Base-by-base conservation (phyloP, 768 basidiomycete genomes). In the Psilocybe cubensis region DNA sequence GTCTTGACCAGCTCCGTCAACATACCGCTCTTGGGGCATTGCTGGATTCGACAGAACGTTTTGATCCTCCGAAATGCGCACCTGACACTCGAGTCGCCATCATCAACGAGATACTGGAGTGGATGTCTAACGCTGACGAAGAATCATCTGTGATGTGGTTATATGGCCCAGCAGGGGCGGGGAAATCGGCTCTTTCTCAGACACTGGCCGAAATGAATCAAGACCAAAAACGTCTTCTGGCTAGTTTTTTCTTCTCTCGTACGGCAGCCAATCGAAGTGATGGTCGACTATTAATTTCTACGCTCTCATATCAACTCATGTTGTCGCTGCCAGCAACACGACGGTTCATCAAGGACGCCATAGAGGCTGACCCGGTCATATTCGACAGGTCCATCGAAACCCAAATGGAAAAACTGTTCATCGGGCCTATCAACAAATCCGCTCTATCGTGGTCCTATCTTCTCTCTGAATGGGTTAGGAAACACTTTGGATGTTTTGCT, bases 221-320 rank as follows among this genome's bases (percentile, higher is more conserved):
- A 10, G 41, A 54, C 17, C 4, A 43, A 33, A 25, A 50, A 9
- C 24, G 51, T 25, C 53, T 62, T 7, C 50, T 57, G n/a, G 64
- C 61, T 12, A 55, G 49, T 21, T 65, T 62, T 43, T 65, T 62
- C 54, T 62, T 65, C 54, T 62, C 64, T 18, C 52, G 61, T 27
- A 58, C 60, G 4, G 57, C 55, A 4, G 23, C 53, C 10, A 33
- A 57, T 14, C 57, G 57, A 33, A 58, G 52, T 28, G 51, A 60
- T 28, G 57, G 57, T 17, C 43, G 40, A 31, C 44, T 54, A 3
- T 51, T 65, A n/a, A 52, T 65, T 14, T 50, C 61, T 6, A 65
- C 64, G 4, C 28, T 62, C 24, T 59, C 57, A 4, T 58, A 60
- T 41, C 64, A 65, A 31, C 59, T 65, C 27, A 31, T 23, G 3